Base-by-base conservation (phyloP, 176 grass and related monocot genomes). In the Juncus inflexus region DNA sequence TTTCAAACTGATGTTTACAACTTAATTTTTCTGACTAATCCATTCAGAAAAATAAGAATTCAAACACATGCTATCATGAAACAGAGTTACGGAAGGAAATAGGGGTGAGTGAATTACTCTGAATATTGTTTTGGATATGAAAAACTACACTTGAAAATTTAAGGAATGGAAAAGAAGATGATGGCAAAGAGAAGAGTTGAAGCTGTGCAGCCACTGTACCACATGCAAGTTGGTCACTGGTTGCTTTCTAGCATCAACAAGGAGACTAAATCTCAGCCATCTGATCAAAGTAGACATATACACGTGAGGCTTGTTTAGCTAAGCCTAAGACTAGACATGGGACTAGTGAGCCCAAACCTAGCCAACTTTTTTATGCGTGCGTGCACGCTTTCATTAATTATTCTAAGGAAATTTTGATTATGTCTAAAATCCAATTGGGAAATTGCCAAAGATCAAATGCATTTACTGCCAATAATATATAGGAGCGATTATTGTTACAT, bases 181-280 rank as follows among this genome's bases (percentile, higher is more conserved):
- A 59, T 40, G 12, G 9, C 4, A 38, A 7, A 5, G 35, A 12
- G 14, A 4, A 64, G 35, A 64, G 61, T 12, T 2, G 9, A 3
- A 64, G 19, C 3, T 8, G 16, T 3, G 6, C 60, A 3, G 6
- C 3, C 19, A 47, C 43, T 47, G 9, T 47, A 6, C 42, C 64
- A 67, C 64, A 45, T 37, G 64, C 13, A 7, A 50, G 64, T 67
- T 19, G 64, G 64, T 52, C 64, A 15, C 13, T 35, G 4, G 64
- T 36, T 47, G 39, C 40, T 52, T 52, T 19, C 40, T 19, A 49
- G 54, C 9, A 52, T 62, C 54, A 52, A 69, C 65, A 54, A 52
- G 19, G 19, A 28, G 19, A 28, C 19, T 28, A 28, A 28, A 28
- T 28, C 19, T 28, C 19, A 28, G 19, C 19, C 19, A 28, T 28